These are phyloP conservation scores for Lepraria neglecta DNA, from an alignment of 495 filamentous ascomycete genomes.

Conservation along the genomic window DNA sequence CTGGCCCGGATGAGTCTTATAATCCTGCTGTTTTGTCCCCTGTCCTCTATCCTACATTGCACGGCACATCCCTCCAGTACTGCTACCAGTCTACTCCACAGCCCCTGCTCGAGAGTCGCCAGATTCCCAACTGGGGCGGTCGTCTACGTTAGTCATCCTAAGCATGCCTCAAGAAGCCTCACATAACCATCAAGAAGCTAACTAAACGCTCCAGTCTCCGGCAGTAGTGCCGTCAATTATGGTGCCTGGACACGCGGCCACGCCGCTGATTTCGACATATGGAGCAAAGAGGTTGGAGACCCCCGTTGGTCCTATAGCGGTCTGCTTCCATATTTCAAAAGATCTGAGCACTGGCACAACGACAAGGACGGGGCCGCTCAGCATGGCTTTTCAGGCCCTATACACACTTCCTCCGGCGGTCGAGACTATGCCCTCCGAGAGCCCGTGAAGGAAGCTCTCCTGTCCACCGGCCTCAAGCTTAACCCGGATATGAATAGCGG, in stretches of 20 bases:
- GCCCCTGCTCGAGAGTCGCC: background rate
- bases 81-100: background rate
- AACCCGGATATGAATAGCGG: too few relatives aligned
- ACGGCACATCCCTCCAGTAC: background rate
- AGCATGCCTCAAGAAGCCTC: background rate
- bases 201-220: background rate
- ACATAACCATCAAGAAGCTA: background rate
- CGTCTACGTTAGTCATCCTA: background rate
- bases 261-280: constrained; percentile 36
- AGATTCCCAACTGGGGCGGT: background rate
- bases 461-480: too few relatives aligned
- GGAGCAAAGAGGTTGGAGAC: constrained; percentile 34
- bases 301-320: constrained; percentile 31
- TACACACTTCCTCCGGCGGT: too few relatives aligned
- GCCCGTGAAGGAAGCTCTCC: too few relatives aligned
- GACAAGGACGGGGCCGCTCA: constrained; percentile 11
- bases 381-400: too few relatives aligned
- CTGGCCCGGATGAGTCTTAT: too few relatives aligned
- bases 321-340: constrained; percentile 30
- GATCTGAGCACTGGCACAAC: constrained; percentile 21
- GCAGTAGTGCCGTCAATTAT: background rate
- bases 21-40: too few relatives aligned
- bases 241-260: constrained; percentile 33
- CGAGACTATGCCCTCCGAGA: too few relatives aligned
- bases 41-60: constrained; percentile 4